Conservation (phyloP, 2,329 filamentous ascomycete species). For the Chaetothyriales sp. region DNA sequence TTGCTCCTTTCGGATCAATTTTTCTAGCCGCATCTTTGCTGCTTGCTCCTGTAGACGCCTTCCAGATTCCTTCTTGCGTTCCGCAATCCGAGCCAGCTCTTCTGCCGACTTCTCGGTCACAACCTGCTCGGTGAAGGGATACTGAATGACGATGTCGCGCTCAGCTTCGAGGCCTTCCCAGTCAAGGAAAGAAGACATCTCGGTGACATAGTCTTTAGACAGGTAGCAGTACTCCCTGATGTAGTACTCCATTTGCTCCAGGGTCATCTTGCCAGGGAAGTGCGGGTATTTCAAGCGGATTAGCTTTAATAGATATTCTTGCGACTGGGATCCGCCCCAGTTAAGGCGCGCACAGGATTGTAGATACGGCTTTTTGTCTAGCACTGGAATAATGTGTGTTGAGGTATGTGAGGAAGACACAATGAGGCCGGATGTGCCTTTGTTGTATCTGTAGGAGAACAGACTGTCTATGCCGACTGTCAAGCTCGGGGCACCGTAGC, state of each 20-base stretch:
- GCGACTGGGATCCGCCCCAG: constrained; percentile 82
- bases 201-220: constrained; percentile 65
- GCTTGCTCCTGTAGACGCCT: constrained; percentile 86
- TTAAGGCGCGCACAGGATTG: constrained; percentile 77
- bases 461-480: constrained; percentile 92
- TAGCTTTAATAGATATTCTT: constrained; percentile 82
- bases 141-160: constrained; percentile 75
- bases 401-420: constrained; percentile 86
- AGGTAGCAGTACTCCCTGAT: constrained; percentile 82
- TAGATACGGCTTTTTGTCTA: constrained; percentile 70
- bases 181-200: constrained; percentile 63
- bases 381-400: constrained; percentile 86
- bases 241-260: constrained; percentile 75
- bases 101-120: constrained; percentile 86
- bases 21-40: constrained; percentile 91
- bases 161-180: constrained; percentile 78
- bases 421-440: constrained; percentile 72
- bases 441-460: constrained; percentile 89
- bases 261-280: constrained; percentile 72
- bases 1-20: constrained; percentile 87
- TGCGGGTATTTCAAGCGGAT: constrained; percentile 74
- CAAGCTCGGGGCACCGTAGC: constrained; percentile 76
- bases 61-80: constrained; percentile 89
- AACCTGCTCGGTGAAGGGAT: constrained; percentile 83
- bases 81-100: constrained; percentile 75